Percentiles rank a stretch among this genome's conserved stretches.
Evolutionary conservation across 306 rosid genomes (phyloP).

Genomic region (Cicer judaicum): DNA sequence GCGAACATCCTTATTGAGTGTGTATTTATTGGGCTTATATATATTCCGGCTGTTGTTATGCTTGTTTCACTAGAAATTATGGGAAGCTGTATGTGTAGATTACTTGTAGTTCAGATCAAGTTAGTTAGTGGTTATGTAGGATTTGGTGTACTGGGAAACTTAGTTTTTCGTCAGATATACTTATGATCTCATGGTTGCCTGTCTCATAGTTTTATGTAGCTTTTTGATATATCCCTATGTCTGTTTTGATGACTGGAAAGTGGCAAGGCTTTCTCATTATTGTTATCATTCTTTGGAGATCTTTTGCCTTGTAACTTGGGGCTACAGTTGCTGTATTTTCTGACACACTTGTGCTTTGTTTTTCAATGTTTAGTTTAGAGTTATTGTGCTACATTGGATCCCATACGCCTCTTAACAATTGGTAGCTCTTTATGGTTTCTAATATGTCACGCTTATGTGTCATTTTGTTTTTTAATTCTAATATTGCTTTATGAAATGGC

Average conservation of each 20-base stretch:
- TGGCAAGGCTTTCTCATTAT: constrained; percentile 21
- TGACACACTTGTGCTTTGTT: constrained; percentile 3
- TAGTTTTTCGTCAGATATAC: constrained; percentile 2
- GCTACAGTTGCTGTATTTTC: constrained; percentile 18
- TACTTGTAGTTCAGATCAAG: constrained; percentile 30
- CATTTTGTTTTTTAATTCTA: constrained; percentile 4
- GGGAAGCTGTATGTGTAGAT: constrained; percentile 18
- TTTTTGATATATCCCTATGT: not conserved
- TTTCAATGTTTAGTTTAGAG: not conserved
- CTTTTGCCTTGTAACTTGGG: constrained; percentile 11
- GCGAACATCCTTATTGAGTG: constrained; percentile 18
- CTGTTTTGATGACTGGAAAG: constrained; percentile 32
- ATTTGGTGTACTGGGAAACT: constrained; percentile 28
- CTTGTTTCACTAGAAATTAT: constrained; percentile 2
- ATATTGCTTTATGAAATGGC: constrained; percentile 28
- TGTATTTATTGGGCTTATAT: constrained; percentile 33
- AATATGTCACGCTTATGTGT: constrained; percentile 21
- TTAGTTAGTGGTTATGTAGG: constrained; percentile 25
- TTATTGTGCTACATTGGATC: not conserved
- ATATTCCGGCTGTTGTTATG: constrained; percentile 19
- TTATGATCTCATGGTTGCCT: not conserved
- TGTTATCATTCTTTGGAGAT: constrained; percentile 22
- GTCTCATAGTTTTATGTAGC: not conserved
- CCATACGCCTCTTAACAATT: not conserved
- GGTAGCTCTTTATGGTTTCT: constrained; percentile 14